Base-by-base conservation (phyloP, 495 filamentous ascomycete genomes). In the Penicillium paradoxum region DNA sequence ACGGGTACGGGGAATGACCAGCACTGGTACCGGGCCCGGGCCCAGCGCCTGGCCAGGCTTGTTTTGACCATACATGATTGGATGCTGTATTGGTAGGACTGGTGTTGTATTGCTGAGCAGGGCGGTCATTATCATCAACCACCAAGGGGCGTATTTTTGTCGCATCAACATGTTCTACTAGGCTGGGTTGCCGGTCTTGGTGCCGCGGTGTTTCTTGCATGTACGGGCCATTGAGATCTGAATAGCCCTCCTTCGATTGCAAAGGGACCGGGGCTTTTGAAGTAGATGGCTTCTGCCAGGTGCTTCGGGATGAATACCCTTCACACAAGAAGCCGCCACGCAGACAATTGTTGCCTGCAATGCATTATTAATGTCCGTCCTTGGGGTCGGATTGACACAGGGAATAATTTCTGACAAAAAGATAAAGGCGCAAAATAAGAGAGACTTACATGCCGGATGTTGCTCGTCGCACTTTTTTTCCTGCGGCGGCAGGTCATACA, bases 401-500 rank as follows among this genome's bases (percentile, higher is more conserved):
- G 2, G 19, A 46, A 22, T 18, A 4, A 38, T 27, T 27, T 37
- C 3, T 13, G 47, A 36, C 32, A 29, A 6, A 22, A 19, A 41
- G n/a, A 2, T 13, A 41, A 7, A 42, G 25, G 25, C 5, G 25
- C 1, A 25, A 13, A 2, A 21, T 4, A n/a, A 19, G 29, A 13
- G 36, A 6, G 38, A 73, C 77, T 73, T 60, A 95, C 93, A 98
- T 75, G 91, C 86, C 38, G 93, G 93, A 70, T 96, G 92, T 55
- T 80, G 80, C 73, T 98, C 93, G 63, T 98, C 93, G 65, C 93
- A 98, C 70, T 98, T 98, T 98, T 98, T 81, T 98, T 98, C 41
- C 93, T 81, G 59, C 85, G 81, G 49, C 93, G 79, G 67, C 93
- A 98, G 24, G 93, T 98, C 73, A 96, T 87, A 66, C 93, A 98